Percentiles rank a stretch among this genome's conserved stretches.
Evolutionary conservation across 331 rosid species (phyloP).

Genomic region (Erythrophleum ivorense): DNA sequence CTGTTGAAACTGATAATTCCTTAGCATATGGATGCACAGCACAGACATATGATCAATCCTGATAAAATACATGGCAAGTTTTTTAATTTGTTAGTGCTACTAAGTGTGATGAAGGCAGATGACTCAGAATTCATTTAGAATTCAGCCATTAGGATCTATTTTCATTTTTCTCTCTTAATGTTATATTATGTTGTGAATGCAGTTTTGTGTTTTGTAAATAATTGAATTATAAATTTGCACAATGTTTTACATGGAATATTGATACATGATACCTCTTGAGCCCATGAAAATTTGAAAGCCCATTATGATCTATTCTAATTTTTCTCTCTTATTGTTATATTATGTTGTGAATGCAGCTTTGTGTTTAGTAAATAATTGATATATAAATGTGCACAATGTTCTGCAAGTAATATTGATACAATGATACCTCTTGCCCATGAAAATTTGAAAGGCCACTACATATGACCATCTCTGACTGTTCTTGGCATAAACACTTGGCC

Average conservation of each 20-base stretch:
- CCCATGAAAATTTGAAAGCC: not conserved
- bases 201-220: slow-evolving; percentile 20
- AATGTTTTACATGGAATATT: slow-evolving; percentile 4
- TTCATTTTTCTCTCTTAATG: not conserved
- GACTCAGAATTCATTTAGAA: slow-evolving; percentile 21
- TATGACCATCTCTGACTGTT: slow-evolving; percentile 22
- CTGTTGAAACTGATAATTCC: not conserved
- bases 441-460: not conserved
- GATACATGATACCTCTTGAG: not conserved
- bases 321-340: not conserved
- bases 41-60: slow-evolving; percentile 18
- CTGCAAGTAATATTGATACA: not conserved
- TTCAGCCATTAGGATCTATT: slow-evolving; percentile 22
- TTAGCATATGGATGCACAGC: not conserved
- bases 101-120: slow-evolving; percentile 10
- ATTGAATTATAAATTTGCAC: not conserved
- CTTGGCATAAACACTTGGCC: too few species aligned
- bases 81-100: slow-evolving; percentile 16
- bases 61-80: not conserved
- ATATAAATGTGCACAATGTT: not conserved
- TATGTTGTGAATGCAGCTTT: not conserved
- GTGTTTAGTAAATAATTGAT: too few species aligned
- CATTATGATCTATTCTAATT: slow-evolving; percentile 6
- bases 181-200: not conserved
- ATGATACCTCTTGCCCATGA: not conserved